Evolutionary conservation across 148 eudicot genomes (phyloP).

Genomic region (Hydrangea macrophylla): DNA sequence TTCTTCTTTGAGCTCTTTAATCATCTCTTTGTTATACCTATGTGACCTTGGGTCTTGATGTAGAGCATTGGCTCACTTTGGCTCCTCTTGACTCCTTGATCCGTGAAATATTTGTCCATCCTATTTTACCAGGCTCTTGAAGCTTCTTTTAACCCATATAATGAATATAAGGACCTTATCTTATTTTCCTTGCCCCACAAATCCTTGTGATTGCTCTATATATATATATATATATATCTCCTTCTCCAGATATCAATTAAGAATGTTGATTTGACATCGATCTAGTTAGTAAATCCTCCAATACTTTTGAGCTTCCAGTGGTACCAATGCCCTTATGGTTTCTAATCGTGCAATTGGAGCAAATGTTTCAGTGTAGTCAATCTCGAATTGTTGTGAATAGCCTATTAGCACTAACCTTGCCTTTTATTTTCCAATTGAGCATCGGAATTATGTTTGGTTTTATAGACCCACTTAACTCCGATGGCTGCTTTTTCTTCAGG

Average conservation of each 20-base stretch:
- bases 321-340: neutral
- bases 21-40: neutral
- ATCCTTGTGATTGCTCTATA: too few relatives aligned
- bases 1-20: neutral
- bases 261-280: neutral
- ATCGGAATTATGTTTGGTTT: too few relatives aligned
- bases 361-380: neutral
- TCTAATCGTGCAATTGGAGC: neutral
- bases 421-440: too few relatives aligned
- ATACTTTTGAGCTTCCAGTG: neutral
- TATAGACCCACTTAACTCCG: too few relatives aligned
- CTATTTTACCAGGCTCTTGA: too few relatives aligned
- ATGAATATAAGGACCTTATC: too few relatives aligned
- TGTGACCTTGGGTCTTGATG: neutral
- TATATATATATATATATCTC: neutral
- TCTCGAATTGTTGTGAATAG: neutral
- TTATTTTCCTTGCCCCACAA: too few relatives aligned
- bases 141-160: too few relatives aligned
- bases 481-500: too few relatives aligned
- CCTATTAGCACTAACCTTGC: neutral
- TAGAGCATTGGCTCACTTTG: too few relatives aligned
- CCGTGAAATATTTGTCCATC: too few relatives aligned
- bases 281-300: neutral
- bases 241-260: neutral
- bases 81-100: neutral